Evolutionary conservation across 768 basidiomycete genomes (phyloP), one percentile per base, ranked within the genome.

Genomic region (Suillus cothurnatus): DNA sequence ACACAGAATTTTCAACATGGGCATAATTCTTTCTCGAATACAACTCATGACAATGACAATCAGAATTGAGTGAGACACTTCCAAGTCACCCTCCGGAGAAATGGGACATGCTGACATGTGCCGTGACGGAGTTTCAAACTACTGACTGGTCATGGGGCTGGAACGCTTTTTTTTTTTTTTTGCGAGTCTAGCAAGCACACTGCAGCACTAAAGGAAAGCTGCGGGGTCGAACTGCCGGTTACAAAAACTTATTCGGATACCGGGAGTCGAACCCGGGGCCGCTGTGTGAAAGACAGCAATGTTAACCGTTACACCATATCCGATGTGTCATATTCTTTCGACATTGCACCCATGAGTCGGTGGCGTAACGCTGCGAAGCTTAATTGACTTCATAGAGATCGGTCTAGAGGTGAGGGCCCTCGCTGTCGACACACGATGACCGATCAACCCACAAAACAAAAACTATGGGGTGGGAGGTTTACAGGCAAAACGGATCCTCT

Each of bases 401-500:
- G 9, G 28, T 19, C 50, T 31, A 53, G 50, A 4, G 28, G 17
- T 4, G 26, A 52, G n/a, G n/a, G n/a, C n/a, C n/a, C 8, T 47
- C 50, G 34, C 49, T 56, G 12, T 47, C 34, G 38, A n/a, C 60
- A 59, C 55, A 69, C 71, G 53, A 82, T 81, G 78, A 9, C 75
- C 26, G 76, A 76, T 57, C 77, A 81, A 68, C 81, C 81, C 11
- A 80, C 85, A 28, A 86, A 86, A 66, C 88, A 92, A 77, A 94
- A 93, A 74, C 77, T 94, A 74, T 94, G 93, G 93, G 93, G 93
- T 15, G 93, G 93, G 17, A 81, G 94, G 39, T 96, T 96, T 73
- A 94, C 92, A 15, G 93, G 93, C 56, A 88, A 87, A 70, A 94
- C 93, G 0, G 95, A 97, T 77, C 95, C 72, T 41, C 55, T 67